Conservation (phyloP, 1,139 yeast genomes). For the Starmera stellimalicola region DNA sequence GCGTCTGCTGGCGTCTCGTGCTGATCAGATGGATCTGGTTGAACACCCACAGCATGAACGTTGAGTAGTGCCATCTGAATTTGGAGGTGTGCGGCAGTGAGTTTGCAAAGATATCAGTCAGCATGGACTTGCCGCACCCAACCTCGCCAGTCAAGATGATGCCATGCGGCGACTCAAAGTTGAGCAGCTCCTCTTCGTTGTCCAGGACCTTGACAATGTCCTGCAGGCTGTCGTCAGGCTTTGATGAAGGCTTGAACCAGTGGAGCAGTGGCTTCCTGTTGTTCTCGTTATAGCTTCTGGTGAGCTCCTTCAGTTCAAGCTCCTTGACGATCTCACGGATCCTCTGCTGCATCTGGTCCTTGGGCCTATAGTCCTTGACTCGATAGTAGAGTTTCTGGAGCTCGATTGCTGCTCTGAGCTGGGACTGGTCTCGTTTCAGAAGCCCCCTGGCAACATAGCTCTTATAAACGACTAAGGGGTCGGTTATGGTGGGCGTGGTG, state of each 20-base stretch:
- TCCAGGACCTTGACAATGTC: constrained; percentile 40
- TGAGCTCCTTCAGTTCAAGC: constrained; percentile 25
- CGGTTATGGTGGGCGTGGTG: constrained; percentile 39
- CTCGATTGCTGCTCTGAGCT: constrained; percentile 54
- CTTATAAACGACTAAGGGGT: constrained; percentile 52
- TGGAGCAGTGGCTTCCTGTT: constrained; percentile 5
- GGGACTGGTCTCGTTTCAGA: constrained; percentile 45
- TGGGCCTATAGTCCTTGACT: constrained; percentile 51
- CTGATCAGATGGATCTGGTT: constrained; percentile 51
- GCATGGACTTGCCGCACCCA: constrained; percentile 69
- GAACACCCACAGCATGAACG: constrained; percentile 61
- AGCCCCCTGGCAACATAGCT: constrained; percentile 42
- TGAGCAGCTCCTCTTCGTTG: constrained; percentile 55
- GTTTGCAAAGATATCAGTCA: constrained; percentile 63
- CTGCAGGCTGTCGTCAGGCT: constrained; percentile 13
- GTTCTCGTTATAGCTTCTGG: constrained; percentile 3
- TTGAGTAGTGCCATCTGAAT: constrained; percentile 64
- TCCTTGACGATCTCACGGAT: constrained; percentile 39
- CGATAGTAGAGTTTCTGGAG: constrained; percentile 53
- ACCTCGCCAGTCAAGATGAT: constrained; percentile 62
- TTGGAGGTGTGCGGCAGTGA: constrained; percentile 56
- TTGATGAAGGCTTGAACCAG: constrained; percentile 17
- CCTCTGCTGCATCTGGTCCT: constrained; percentile 38
- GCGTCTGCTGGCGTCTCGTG: constrained; percentile 26
- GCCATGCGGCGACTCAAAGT: constrained; percentile 55